phyloP scores from a whole-genome alignment of 208 protist species.

The Crithidia sp. region DNA sequence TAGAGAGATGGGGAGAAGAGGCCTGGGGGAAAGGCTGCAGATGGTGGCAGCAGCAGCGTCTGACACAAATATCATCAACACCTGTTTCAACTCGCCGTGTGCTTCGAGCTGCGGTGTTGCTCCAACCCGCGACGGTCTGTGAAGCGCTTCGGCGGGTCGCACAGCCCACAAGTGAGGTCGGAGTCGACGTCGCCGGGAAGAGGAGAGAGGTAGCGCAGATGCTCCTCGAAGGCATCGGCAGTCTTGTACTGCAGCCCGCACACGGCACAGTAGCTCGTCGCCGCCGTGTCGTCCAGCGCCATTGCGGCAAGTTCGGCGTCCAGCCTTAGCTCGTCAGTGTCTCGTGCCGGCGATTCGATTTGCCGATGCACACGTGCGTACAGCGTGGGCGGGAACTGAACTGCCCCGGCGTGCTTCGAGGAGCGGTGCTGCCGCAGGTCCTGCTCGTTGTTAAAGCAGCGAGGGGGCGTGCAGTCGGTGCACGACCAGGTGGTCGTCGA shows the following conservation, averaged over 20 bases:
- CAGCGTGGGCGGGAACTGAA: slow-evolving; percentile 25
- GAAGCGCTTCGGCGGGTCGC: slow-evolving; percentile 27
- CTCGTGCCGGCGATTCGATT: background rate
- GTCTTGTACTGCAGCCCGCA: slow-evolving; percentile 42
- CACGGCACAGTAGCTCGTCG: slow-evolving; percentile 27
- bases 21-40: no score
- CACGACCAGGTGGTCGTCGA: slow-evolving; percentile 12
- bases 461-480: slow-evolving; percentile 18
- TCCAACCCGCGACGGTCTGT: slow-evolving; percentile 39
- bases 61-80: no score
- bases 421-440: slow-evolving; percentile 34
- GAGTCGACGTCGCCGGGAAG: slow-evolving; percentile 22
- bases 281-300: background rate
- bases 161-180: slow-evolving; percentile 23
- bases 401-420: slow-evolving; percentile 29
- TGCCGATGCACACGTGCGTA: slow-evolving; percentile 43
- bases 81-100: background rate
- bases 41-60: no score
- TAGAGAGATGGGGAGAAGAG: no score
- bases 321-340: background rate
- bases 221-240: slow-evolving; percentile 35
- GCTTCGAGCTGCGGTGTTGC: slow-evolving; percentile 41
- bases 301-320: background rate
- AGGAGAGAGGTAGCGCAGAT: slow-evolving; percentile 43
- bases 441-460: slow-evolving; percentile 30